Conservation (phyloP, 2,329 filamentous ascomycete species). For the Botryosphaeria dothidea region DNA sequence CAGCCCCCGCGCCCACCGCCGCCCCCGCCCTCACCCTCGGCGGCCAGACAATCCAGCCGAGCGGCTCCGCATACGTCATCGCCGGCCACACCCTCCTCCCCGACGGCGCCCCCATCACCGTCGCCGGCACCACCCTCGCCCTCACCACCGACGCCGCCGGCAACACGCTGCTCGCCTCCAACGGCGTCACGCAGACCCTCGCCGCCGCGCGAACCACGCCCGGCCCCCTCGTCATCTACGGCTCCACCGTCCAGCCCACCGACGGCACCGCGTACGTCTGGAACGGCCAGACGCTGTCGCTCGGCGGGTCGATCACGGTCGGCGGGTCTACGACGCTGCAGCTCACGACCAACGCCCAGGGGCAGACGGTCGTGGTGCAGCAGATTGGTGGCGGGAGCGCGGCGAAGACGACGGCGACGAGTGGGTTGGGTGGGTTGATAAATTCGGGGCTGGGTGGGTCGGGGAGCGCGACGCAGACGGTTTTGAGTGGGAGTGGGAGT, state of each 20-base stretch:
- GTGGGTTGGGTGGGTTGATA: not conserved
- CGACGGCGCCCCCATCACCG: conserved; percentile 5
- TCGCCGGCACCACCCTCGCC: conserved; percentile 1
- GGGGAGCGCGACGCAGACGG: not conserved
- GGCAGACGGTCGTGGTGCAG: conserved; percentile 13
- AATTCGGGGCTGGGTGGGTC: not conserved
- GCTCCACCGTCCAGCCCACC: not conserved
- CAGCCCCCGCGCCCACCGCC: conserved; percentile 24
- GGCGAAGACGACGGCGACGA: not conserved
- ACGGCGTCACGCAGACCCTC: not conserved
- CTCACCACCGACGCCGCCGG: conserved; percentile 9
- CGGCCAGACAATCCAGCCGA: not conserved
- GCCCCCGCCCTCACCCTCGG: not conserved
- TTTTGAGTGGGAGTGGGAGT: not conserved
- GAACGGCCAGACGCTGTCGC: not conserved
- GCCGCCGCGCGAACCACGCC: not conserved
- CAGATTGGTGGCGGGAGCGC: not conserved
- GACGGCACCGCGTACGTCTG: not conserved
- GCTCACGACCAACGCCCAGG: conserved; percentile 13
- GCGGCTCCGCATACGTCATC: conserved; percentile 4
- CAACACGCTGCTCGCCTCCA: not conserved
- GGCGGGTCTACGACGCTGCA: not conserved
- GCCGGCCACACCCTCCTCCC: conserved; percentile 9
- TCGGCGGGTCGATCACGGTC: not conserved
- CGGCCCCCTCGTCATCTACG: not conserved